phyloP scores from a whole-genome alignment of 352 stramenopile species.

The Pythium periplocum region DNA sequence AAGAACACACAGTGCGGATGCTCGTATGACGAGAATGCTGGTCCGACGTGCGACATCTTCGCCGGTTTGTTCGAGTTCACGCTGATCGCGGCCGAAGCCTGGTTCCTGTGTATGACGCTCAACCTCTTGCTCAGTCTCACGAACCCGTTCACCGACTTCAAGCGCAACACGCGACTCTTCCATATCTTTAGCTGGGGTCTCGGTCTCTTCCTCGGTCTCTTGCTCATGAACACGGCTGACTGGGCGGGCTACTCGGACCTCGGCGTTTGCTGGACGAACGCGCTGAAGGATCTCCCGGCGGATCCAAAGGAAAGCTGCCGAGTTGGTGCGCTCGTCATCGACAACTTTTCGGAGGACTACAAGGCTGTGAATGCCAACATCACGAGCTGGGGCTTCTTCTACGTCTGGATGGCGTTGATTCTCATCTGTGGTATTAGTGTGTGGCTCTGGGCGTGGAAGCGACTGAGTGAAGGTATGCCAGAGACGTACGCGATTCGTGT shows the following conservation, averaged over 20 bases:
- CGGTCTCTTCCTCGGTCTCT: slow-evolving; percentile 45
- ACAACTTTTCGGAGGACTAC: slow-evolving; percentile 64
- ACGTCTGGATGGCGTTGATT: slow-evolving; percentile 83
- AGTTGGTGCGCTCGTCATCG: slow-evolving; percentile 33
- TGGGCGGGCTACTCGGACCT: slow-evolving; percentile 84
- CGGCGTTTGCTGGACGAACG: slow-evolving; percentile 84
- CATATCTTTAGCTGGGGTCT: slow-evolving; percentile 82
- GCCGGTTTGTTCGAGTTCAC: slow-evolving; percentile 83
- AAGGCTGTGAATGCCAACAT: slow-evolving; percentile 82
- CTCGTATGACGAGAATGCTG: slow-evolving; percentile 33
- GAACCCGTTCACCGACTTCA: slow-evolving; percentile 90
- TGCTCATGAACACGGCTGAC: slow-evolving; percentile 71
- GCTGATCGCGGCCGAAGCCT: slow-evolving; percentile 77
- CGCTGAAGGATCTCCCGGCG: slow-evolving; percentile 50
- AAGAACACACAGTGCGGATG: slow-evolving; percentile 76
- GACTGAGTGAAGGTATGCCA: slow-evolving; percentile 82
- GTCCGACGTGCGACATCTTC: slow-evolving; percentile 64
- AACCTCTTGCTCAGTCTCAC: slow-evolving; percentile 85
- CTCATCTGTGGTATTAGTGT: slow-evolving; percentile 77
- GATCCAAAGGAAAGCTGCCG: slow-evolving; percentile 24
- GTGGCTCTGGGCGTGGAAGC: slow-evolving; percentile 83
- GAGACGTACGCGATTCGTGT: slow-evolving; percentile 83
- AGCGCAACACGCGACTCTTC: slow-evolving; percentile 79
- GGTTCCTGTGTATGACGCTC: slow-evolving; percentile 89
- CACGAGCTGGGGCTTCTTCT: slow-evolving; percentile 85